A percentile compares a stretch with the other conserved stretches of the same genome.
Conservation (phyloP, 148 eudicot species). For the Silene conica region DNA sequence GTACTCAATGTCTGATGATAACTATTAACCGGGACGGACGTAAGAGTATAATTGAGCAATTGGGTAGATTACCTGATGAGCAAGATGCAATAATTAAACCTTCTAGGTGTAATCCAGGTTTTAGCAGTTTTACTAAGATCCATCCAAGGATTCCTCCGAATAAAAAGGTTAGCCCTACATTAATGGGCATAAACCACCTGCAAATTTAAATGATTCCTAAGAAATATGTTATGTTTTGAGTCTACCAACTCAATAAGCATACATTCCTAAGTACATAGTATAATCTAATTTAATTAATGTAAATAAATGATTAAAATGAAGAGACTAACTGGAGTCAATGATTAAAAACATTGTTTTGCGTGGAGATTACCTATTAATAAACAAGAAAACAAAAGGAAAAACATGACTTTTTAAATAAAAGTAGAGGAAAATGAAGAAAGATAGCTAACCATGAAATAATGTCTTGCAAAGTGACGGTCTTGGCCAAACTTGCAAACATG, state of each 20-base stretch:
- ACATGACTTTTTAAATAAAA: too few species aligned
- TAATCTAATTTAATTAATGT: too few species aligned
- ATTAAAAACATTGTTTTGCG: too few species aligned
- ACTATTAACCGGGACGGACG: neutral
- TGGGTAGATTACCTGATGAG: slow-evolving; percentile 47
- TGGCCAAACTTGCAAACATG: slow-evolving; percentile 70
- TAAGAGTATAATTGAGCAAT: neutral
- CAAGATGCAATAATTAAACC: slow-evolving; percentile 67
- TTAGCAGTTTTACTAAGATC: slow-evolving; percentile 60
- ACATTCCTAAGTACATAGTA: too few species aligned
- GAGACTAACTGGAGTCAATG: too few species aligned
- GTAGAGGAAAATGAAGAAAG: neutral
- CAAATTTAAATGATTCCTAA: neutral
- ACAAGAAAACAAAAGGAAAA: neutral
- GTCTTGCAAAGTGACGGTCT: slow-evolving; percentile 75
- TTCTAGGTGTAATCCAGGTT: slow-evolving; percentile 60
- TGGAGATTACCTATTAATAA: too few species aligned
- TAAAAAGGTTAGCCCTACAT: slow-evolving; percentile 72
- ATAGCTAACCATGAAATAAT: slow-evolving; percentile 70
- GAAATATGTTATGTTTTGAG: neutral
- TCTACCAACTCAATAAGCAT: neutral
- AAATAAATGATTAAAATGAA: too few species aligned
- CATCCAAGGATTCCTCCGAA: slow-evolving; percentile 80
- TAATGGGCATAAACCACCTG: slow-evolving; percentile 95
- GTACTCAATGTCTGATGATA: neutral